Conservation (phyloP, 2,329 filamentous ascomycete genomes). For the Aureobasidium sp. region DNA sequence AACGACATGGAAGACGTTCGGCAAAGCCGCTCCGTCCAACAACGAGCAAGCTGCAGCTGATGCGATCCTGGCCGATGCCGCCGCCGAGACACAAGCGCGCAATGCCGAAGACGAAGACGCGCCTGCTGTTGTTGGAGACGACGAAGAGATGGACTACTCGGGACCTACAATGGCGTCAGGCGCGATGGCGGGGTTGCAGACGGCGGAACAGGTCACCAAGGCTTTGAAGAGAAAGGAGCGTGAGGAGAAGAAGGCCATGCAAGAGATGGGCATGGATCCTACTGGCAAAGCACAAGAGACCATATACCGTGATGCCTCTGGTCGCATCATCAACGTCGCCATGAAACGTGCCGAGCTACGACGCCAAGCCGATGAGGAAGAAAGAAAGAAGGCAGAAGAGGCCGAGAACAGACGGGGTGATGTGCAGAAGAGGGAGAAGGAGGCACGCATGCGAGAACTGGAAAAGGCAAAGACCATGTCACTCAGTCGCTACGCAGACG, state of each 20-base stretch:
- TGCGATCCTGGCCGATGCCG: constrained; percentile 28
- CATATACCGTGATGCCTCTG: constrained; percentile 90
- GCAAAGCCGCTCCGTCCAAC: constrained; percentile 40
- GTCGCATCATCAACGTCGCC: constrained; percentile 83
- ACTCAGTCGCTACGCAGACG: constrained; percentile 72
- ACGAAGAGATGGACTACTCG: constrained; percentile 38
- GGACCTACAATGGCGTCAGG: constrained; percentile 74
- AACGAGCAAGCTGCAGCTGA: constrained; percentile 54
- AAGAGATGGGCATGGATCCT: constrained; percentile 36
- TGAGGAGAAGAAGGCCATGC: constrained; percentile 47
- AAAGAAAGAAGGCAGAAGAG: constrained; percentile 53
- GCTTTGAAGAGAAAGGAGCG: constrained; percentile 53
- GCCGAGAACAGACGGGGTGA: constrained; percentile 71
- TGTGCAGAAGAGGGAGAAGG: constrained; percentile 64
- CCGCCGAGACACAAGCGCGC: constrained; percentile 23
- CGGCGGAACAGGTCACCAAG: constrained; percentile 59
- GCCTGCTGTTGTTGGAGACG: constrained; percentile 42
- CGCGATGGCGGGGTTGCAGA: constrained; percentile 79
- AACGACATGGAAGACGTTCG: constrained; percentile 72
- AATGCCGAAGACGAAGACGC: constrained; percentile 33
- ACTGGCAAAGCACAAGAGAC: constrained; percentile 58
- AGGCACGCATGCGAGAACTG: constrained; percentile 56
- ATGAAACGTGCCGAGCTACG: constrained; percentile 84
- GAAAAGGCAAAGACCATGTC: constrained; percentile 76
- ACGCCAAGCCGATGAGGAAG: constrained; percentile 66